These are phyloP conservation scores for Vaccinium vitisidaea DNA, from an alignment of 148 eudicot species.

Conservation along the genomic window DNA sequence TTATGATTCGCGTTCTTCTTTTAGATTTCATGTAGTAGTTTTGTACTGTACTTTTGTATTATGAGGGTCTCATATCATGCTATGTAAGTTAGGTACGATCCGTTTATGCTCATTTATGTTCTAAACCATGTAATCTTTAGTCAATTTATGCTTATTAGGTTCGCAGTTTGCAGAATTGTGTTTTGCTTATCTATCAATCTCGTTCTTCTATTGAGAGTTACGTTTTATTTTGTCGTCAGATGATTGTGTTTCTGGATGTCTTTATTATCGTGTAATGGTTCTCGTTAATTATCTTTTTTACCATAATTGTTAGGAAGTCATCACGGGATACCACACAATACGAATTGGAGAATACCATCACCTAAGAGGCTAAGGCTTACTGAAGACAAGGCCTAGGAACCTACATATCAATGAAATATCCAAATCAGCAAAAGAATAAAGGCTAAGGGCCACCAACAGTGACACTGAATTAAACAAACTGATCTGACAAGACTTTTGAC, in stretches of 20 bases:
- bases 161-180: background rate
- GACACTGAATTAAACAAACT: too few species aligned
- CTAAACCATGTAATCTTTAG: background rate
- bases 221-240: background rate
- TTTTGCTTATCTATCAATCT: background rate
- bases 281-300: background rate
- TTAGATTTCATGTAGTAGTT: background rate
- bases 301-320: background rate
- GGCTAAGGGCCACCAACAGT: too few species aligned
- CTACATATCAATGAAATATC: background rate
- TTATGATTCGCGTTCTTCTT: background rate
- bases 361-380: background rate
- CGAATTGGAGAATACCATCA: background rate
- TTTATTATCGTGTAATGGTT: background rate
- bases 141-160: background rate
- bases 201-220: background rate
- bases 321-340: background rate
- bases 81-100: background rate
- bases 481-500: background rate
- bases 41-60: background rate
- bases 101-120: slow-evolving; percentile 3
- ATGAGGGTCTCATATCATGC: background rate
- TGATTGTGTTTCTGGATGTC: background rate
- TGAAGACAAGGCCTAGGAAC: background rate
- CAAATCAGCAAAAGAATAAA: too few species aligned